Evolutionary conservation across 2,329 filamentous ascomycete genomes (phyloP).

Genomic region (Grosmannia serpens): DNA sequence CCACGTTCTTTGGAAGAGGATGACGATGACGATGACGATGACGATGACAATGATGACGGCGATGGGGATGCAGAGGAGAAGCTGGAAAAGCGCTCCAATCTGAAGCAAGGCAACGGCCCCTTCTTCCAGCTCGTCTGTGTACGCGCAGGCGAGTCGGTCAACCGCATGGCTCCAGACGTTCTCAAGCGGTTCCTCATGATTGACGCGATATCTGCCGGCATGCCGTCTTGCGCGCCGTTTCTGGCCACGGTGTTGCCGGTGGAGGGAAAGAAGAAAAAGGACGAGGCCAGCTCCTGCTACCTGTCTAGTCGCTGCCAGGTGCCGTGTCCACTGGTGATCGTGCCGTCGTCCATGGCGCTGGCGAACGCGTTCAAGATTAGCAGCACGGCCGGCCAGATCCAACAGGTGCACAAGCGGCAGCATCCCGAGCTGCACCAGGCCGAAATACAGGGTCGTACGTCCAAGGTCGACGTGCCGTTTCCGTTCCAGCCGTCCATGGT

Average conservation of each 20-base stretch:
- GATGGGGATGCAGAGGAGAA: background rate
- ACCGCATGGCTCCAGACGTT: background rate
- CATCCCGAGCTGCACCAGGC: background rate
- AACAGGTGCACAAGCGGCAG: background rate
- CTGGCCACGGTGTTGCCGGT: background rate
- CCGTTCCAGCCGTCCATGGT: conserved; percentile 2
- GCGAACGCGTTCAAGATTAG: background rate
- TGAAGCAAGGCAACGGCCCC: background rate
- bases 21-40: background rate
- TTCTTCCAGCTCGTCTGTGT: conserved; percentile 1
- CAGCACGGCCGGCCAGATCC: background rate
- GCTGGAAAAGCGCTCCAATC: background rate
- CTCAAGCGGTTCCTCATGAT: background rate
- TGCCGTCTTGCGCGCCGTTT: background rate
- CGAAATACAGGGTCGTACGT: background rate
- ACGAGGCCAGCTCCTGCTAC: background rate
- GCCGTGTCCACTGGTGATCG: background rate
- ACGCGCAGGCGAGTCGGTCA: background rate
- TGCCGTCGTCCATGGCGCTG: background rate
- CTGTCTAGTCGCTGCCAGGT: background rate
- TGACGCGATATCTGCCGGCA: background rate
- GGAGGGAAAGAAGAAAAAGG: background rate
- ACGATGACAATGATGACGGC: background rate
- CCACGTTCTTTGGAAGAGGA: background rate
- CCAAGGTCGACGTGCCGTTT: background rate